Conservation (phyloP, 352 stramenopile species). For the Globisporangium iwayamae region DNA sequence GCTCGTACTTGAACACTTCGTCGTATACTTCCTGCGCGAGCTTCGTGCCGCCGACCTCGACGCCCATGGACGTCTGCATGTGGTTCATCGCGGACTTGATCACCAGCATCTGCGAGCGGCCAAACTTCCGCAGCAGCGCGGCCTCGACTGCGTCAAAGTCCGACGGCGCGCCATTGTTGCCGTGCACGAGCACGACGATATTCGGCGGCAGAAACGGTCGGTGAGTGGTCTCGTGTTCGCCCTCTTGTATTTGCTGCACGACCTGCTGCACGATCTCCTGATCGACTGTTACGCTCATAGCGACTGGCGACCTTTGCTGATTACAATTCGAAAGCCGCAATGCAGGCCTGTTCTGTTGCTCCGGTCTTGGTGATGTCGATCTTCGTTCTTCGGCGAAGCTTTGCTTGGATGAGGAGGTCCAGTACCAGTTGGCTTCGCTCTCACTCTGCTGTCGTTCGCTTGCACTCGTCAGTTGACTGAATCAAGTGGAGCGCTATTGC, state of each 20-base stretch:
- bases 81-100: conserved; percentile 67
- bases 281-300: neutral
- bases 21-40: conserved; percentile 67
- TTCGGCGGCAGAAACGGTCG: conserved; percentile 43
- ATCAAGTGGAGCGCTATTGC: no score
- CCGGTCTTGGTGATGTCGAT: no score
- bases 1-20: conserved; percentile 53
- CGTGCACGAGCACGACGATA: conserved; percentile 80
- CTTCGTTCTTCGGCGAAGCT: no score
- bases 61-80: conserved; percentile 56
- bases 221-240: neutral
- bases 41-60: conserved; percentile 57
- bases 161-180: conserved; percentile 71
- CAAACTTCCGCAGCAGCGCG: conserved; percentile 43
- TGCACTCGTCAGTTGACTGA: no score
- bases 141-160: conserved; percentile 67
- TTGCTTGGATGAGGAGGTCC: no score
- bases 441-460: no score
- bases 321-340: neutral
- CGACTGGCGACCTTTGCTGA: neutral
- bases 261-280: neutral
- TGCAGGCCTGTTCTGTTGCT: neutral
- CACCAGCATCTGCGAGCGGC: conserved; percentile 44
- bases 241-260: neutral
- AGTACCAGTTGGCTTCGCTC: no score